phyloP scores from a whole-genome alignment of 805 yeast species.

The Barnettozyma vustinii region DNA sequence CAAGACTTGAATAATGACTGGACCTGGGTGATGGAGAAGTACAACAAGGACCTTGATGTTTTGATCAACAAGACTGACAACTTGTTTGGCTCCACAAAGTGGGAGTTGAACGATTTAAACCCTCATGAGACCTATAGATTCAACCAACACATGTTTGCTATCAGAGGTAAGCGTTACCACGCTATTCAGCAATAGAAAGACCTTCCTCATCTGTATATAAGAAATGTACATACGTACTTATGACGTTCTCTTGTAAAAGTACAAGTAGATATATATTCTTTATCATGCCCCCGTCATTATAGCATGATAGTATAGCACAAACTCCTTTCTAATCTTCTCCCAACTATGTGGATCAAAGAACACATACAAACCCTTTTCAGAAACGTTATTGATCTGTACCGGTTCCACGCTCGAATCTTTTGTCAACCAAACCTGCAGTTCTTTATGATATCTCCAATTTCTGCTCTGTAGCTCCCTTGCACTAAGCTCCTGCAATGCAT shows the following conservation, averaged over 20 bases:
- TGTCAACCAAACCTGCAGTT: constrained; percentile 92
- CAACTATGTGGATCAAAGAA: constrained; percentile 94
- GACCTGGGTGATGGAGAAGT: constrained; percentile 61
- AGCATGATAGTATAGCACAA: constrained; percentile 54
- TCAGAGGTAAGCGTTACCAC: constrained; percentile 96
- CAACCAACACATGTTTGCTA: constrained; percentile 83
- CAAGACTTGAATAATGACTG: constrained; percentile 66
- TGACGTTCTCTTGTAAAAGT: not conserved
- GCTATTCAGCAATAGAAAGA: constrained; percentile 42
- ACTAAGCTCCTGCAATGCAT: constrained; percentile 87
- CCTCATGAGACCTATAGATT: constrained; percentile 93
- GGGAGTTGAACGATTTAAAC: constrained; percentile 88
- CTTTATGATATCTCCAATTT: constrained; percentile 97
- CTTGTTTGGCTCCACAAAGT: constrained; percentile 78
- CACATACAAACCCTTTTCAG: constrained; percentile 88
- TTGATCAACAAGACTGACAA: constrained; percentile 71
- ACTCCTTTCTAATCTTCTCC: constrained; percentile 84
- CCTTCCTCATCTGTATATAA: not conserved
- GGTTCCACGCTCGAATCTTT: constrained; percentile 91
- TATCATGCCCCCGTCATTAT: constrained; percentile 37
- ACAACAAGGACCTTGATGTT: constrained; percentile 72
- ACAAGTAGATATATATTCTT: not conserved
- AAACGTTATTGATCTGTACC: constrained; percentile 69
- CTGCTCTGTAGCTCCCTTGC: constrained; percentile 86
- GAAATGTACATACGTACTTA: constrained; percentile 2